A percentile compares a stretch with the other conserved stretches of the same genome.
Evolutionary conservation across 345 rosid genomes (phyloP).

Genomic region (Lagerstroemia speciosa): DNA sequence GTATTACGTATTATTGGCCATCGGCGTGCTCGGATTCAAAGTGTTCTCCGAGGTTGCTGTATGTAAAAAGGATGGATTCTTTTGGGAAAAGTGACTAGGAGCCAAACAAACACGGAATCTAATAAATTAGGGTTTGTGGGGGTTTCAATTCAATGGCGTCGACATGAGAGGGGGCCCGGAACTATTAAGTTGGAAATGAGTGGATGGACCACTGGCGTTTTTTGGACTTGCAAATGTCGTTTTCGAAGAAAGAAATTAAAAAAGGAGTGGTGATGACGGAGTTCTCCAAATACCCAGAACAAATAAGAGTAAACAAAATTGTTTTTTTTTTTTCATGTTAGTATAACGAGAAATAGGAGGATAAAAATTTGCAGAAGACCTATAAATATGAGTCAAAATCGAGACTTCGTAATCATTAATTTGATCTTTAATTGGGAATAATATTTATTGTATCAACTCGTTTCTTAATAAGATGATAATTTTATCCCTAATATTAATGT

Average conservation of each 20-base stretch:
- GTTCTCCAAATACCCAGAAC: neutral
- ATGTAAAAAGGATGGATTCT: neutral
- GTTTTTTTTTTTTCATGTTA: no score
- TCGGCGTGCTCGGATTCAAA: neutral
- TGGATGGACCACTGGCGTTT: conserved; percentile 1
- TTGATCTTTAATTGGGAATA: no score
- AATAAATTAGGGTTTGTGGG: conserved; percentile 2
- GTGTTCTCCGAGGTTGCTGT: neutral
- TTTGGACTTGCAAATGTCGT: neutral
- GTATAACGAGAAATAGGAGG: no score
- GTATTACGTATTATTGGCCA: neutral
- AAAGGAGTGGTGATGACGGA: neutral
- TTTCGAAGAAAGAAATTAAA: neutral
- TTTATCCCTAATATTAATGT: no score
- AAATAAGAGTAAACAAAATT: neutral
- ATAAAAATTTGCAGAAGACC: no score
- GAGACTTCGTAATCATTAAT: no score
- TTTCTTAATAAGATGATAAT: no score
- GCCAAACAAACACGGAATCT: neutral
- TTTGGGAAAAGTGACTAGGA: neutral
- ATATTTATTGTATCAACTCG: no score
- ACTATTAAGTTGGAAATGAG: neutral
- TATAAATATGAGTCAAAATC: no score
- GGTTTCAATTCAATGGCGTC: conserved; percentile 5
- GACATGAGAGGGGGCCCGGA: neutral